A percentile compares a stretch with the other conserved stretches of the same genome.
These are phyloP conservation scores for Marasmius fiardii DNA, from an alignment of 1,284 basidiomycete genomes.

Conservation along the genomic window DNA sequence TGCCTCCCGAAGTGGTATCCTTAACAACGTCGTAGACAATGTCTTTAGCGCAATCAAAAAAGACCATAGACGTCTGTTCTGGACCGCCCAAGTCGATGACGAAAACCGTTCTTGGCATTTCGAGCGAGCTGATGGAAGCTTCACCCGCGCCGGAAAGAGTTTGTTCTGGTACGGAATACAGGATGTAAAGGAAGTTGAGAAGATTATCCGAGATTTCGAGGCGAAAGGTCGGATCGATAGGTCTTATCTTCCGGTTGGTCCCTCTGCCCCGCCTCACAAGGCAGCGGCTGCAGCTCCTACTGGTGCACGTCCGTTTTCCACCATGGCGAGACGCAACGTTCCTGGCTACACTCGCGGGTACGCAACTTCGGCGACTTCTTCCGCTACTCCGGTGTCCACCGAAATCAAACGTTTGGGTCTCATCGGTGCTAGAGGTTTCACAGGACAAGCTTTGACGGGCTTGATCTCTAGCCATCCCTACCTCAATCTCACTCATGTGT, in stretches of 20 bases:
- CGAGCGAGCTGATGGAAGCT: slow-evolving; percentile 96
- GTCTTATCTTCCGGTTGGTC: slow-evolving; percentile 89
- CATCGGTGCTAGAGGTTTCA: slow-evolving; percentile 95
- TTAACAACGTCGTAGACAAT: slow-evolving; percentile 96
- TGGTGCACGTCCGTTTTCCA: slow-evolving; percentile 66
- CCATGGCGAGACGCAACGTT: slow-evolving; percentile 53
- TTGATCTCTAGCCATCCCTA: slow-evolving; percentile 86
- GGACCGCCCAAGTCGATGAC: slow-evolving; percentile 94
- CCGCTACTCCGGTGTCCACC: slow-evolving; percentile 37
- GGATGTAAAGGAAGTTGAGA: slow-evolving; percentile 92
- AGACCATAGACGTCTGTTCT: slow-evolving; percentile 93
- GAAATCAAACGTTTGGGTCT: slow-evolving; percentile 88
- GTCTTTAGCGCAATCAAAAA: slow-evolving; percentile 95
- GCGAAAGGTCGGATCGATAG: slow-evolving; percentile 83
- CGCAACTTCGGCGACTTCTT: slow-evolving; percentile 47
- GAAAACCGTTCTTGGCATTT: slow-evolving; percentile 99
- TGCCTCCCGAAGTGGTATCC: slow-evolving; percentile 81
- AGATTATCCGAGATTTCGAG: slow-evolving; percentile 81
- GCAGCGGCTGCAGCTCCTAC: slow-evolving; percentile 24
- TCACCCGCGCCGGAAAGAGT: slow-evolving; percentile 90
- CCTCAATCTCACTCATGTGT: slow-evolving; percentile 90
- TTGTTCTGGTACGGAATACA: slow-evolving; percentile 98
- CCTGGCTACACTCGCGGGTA: slow-evolving; percentile 57
- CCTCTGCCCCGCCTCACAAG: slow-evolving; percentile 67
- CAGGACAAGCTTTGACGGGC: slow-evolving; percentile 88